Percentiles rank a stretch among this genome's conserved stretches.
Evolutionary conservation across 2,329 filamentous ascomycete genomes (phyloP).

Genomic region (Byssothecium circinans): DNA sequence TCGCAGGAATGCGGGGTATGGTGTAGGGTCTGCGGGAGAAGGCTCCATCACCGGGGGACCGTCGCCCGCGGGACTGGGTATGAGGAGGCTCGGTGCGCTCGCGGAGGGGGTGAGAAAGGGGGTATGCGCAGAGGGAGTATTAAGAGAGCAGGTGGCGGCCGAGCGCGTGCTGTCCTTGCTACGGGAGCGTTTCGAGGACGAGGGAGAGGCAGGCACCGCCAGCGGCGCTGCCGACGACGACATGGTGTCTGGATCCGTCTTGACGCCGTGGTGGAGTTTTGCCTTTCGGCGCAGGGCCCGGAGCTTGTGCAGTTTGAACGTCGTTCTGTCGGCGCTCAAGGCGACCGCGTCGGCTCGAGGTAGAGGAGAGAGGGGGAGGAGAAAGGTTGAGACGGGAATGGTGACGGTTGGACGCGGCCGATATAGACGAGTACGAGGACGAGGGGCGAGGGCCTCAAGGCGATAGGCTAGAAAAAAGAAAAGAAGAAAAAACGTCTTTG

Average conservation of each 20-base stretch:
- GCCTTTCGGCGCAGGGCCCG: constrained; percentile 45
- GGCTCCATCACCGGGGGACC: constrained; percentile 11
- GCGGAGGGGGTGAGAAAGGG: constrained; percentile 30
- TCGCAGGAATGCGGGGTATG: constrained; percentile 57
- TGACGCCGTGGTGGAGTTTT: constrained; percentile 27
- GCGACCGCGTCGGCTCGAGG: constrained; percentile 10
- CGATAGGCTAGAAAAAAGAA: neutral
- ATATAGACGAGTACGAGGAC: too few species aligned
- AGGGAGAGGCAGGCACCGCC: constrained; percentile 37
- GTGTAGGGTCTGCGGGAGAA: constrained; percentile 23
- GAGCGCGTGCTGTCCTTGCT: constrained; percentile 43
- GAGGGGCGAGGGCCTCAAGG: constrained; percentile 2
- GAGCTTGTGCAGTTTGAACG: constrained; percentile 45
- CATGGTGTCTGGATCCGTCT: constrained; percentile 18
- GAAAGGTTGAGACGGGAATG: constrained; percentile 20
- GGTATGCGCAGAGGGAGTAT: constrained; percentile 26
- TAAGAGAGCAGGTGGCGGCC: constrained; percentile 27
- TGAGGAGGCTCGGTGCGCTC: constrained; percentile 38
- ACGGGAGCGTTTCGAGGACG: constrained; percentile 42
- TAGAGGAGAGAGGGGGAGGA: constrained; percentile 18
- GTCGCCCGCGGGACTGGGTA: constrained; percentile 17
- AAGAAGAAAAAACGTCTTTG: neutral
- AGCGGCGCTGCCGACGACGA: constrained; percentile 21
- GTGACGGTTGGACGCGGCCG: constrained; percentile 16
- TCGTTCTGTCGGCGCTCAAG: constrained; percentile 10